phyloP scores from a whole-genome alignment of 345 rosid species.

The Physaria fendleri region DNA sequence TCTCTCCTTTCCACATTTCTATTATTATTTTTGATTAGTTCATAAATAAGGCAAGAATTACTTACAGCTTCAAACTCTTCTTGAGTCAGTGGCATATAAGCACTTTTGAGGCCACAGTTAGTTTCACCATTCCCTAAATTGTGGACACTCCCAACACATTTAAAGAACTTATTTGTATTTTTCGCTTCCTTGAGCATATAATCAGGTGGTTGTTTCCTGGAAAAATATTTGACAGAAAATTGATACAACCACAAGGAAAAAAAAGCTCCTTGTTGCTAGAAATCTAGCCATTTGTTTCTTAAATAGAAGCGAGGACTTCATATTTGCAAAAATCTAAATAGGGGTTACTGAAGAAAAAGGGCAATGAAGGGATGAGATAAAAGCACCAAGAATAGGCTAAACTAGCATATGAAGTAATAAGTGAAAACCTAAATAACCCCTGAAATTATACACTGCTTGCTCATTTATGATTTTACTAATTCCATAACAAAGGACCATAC shows the following conservation, averaged over 20 bases:
- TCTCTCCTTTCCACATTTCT: background rate
- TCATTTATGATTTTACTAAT: background rate
- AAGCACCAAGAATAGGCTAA: slow-evolving; percentile 5
- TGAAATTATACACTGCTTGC: background rate
- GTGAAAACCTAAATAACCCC: slow-evolving; percentile 1
- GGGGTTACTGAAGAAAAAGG: slow-evolving; percentile 1
- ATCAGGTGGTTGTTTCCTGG: slow-evolving; percentile 95
- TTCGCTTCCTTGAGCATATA: slow-evolving; percentile 91
- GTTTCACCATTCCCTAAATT: slow-evolving; percentile 51
- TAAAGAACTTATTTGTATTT: slow-evolving; percentile 78
- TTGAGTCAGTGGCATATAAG: slow-evolving; percentile 70
- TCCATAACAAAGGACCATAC: slow-evolving; percentile 39
- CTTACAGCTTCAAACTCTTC: slow-evolving; percentile 96
- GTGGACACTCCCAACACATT: slow-evolving; percentile 83
- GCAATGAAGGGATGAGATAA: background rate
- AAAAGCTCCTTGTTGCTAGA: slow-evolving; percentile 7
- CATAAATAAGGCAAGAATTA: slow-evolving; percentile 12
- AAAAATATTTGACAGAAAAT: slow-evolving; percentile 33
- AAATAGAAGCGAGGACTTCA: slow-evolving; percentile 1
- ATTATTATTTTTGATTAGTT: background rate
- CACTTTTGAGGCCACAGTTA: slow-evolving; percentile 50
- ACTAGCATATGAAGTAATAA: slow-evolving; percentile 3
- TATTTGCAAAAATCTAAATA: slow-evolving; percentile 6
- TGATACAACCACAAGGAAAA: background rate
- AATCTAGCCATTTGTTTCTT: background rate